Base-by-base conservation (phyloP, 164 flowering plant genomes). In the grape (Vitis vinifera) region DNA sequence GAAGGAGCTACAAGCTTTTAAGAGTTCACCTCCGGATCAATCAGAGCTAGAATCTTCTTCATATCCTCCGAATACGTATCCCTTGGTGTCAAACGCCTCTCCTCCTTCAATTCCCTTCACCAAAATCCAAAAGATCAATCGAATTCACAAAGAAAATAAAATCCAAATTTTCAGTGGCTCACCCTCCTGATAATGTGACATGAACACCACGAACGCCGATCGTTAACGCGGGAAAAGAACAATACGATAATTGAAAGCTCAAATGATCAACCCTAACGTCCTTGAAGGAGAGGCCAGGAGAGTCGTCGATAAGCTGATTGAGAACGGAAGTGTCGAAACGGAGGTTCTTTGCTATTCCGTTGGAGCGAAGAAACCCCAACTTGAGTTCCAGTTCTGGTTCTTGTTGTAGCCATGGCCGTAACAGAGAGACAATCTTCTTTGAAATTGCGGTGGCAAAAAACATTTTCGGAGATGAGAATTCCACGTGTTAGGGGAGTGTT, bases 21-120 rank as follows among this genome's bases (percentile, higher is more conserved):
- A 14, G 16, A 17, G 6, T 53, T 53, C 75, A 94, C 99, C 97
- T 91, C 90, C 10, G 94, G 94, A 78, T 95, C 97, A 78, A 90
- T 76, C 48, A 47, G 75, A 31, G 85, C 71, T 29, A 95, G 76
- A 66, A 72, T 72, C 77, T 81, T 84, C 80, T 83, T 85, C 75
- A 62, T 61, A 37, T 85, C 80, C 72, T 82, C 74, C 16, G 12
- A 60, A 29, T 66, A 61, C 65, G 79, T 50, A 44, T 76, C 80
- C 4, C 49, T 52, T 3, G 59, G 44, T 48, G 62, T 66, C 60
- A 57, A 66, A 51, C 71, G 29, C 48, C 69, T 66, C 67, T 69
- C 81, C 23, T 76, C 84, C 65, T 44, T 53, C 29, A 51, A 52
- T 51, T 81, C 81, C 84, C 91, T 86, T 64, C 55, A 57, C 14